Conservation (phyloP, 139 green algal species). For the Ettlia oleoabundans region DNA sequence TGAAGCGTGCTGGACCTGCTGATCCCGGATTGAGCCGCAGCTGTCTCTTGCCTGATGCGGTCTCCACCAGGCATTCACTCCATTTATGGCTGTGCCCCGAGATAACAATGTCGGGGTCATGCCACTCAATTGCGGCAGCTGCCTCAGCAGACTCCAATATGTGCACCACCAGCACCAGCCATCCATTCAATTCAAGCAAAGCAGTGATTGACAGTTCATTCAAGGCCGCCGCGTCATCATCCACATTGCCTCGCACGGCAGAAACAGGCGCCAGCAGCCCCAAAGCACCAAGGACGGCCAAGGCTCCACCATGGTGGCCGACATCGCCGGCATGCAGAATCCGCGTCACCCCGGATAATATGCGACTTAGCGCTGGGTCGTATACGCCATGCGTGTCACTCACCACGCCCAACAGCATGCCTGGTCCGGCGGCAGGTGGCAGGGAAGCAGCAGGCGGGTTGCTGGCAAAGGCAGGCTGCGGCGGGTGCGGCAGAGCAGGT, state of each 20-base stretch:
- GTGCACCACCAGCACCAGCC: slow-evolving; percentile 22
- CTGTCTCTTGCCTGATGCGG: background rate
- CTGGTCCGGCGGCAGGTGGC: background rate
- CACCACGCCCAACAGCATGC: background rate
- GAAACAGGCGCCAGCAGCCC: background rate
- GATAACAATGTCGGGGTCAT: slow-evolving; percentile 30
- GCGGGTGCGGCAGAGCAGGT: no score
- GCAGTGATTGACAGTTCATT: background rate
- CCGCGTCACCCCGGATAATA: background rate
- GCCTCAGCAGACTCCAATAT: slow-evolving; percentile 10
- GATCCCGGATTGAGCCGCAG: slow-evolving; percentile 31
- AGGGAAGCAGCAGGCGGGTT: background rate
- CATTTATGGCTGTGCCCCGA: slow-evolving; percentile 25
- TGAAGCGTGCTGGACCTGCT: slow-evolving; percentile 29
- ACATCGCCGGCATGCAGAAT: slow-evolving; percentile 31
- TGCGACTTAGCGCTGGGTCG: background rate
- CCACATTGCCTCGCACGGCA: slow-evolving; percentile 25
- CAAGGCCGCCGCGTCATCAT: background rate
- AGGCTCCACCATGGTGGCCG: slow-evolving; percentile 13
- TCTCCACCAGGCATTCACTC: background rate
- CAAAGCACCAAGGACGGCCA: background rate
- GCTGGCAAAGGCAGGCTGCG: background rate
- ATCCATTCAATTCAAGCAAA: background rate
- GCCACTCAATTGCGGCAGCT: background rate
- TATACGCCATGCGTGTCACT: slow-evolving; percentile 27